Percentiles rank a stretch among this genome's conserved stretches.
Conservation (phyloP, 2,329 filamentous ascomycete species). For the Xylariaceae sp. region DNA sequence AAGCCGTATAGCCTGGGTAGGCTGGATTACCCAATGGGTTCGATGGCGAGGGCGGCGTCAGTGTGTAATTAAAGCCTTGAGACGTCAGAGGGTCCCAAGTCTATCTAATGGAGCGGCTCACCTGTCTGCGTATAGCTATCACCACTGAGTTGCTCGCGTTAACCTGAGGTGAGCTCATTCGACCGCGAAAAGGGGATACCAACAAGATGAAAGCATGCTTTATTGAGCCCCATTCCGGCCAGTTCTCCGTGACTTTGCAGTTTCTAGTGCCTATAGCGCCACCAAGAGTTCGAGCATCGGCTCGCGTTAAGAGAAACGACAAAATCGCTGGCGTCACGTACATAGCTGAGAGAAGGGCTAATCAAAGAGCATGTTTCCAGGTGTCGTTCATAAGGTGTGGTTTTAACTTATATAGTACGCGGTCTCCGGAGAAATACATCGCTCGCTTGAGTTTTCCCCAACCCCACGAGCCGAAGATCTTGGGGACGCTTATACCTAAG, state of each 20-base stretch:
- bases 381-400: too few relatives aligned
- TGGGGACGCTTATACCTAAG: too few relatives aligned
- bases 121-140: slow-evolving; percentile 31
- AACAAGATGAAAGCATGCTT: slow-evolving; percentile 40
- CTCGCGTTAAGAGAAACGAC: slow-evolving; percentile 3
- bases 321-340: neutral
- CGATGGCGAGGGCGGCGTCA: slow-evolving; percentile 40
- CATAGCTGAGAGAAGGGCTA: neutral
- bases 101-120: slow-evolving; percentile 1
- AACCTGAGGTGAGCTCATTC: too few relatives aligned
- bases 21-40: slow-evolving; percentile 61
- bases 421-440: too few relatives aligned
- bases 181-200: slow-evolving; percentile 18
- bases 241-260: slow-evolving; percentile 11
- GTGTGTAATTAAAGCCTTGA: slow-evolving; percentile 47
- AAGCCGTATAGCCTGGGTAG: slow-evolving; percentile 46
- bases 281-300: neutral
- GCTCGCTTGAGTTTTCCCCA: too few relatives aligned
- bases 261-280: neutral
- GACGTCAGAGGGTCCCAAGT: neutral
- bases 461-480: too few relatives aligned
- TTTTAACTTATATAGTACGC: too few relatives aligned
- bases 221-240: slow-evolving; percentile 32
- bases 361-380: too few relatives aligned
- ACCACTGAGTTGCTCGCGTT: slow-evolving; percentile 16